phyloP scores from a whole-genome alignment of 768 basidiomycete genomes.

The Podaxis sp. region DNA sequence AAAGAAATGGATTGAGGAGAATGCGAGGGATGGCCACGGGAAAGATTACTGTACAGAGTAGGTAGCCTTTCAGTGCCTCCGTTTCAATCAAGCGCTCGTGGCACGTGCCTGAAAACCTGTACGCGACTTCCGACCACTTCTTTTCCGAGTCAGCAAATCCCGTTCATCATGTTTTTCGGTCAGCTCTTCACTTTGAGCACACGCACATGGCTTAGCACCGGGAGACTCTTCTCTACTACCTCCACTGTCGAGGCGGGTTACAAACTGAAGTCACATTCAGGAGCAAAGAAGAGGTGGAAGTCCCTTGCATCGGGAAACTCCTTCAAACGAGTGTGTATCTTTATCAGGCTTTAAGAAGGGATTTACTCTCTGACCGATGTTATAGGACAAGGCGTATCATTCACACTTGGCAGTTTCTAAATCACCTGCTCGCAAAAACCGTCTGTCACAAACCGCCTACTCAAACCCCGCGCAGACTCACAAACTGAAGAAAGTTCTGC shows the following conservation, averaged over 20 bases:
- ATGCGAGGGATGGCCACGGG: neutral
- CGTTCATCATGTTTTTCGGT: slow-evolving; percentile 22
- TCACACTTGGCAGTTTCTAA: slow-evolving; percentile 74
- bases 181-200: slow-evolving; percentile 18
- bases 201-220: slow-evolving; percentile 27
- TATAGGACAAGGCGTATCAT: slow-evolving; percentile 68
- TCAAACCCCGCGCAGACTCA: slow-evolving; percentile 64
- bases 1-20: neutral
- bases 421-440: slow-evolving; percentile 62
- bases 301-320: slow-evolving; percentile 59
- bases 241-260: slow-evolving; percentile 56
- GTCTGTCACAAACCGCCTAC: slow-evolving; percentile 64
- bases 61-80: neutral
- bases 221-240: slow-evolving; percentile 59
- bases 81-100: neutral
- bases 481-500: slow-evolving; percentile 61
- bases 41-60: neutral
- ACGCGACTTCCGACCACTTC: neutral
- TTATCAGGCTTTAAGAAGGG: neutral
- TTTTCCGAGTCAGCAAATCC: neutral
- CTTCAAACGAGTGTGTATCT: slow-evolving; percentile 69
- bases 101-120: neutral
- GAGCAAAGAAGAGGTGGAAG: slow-evolving; percentile 80
- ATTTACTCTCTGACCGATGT: neutral
- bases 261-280: slow-evolving; percentile 79